Evolutionary conservation across 208 protist genomes (phyloP).

Genomic region (Wallacemonas sp.): DNA sequence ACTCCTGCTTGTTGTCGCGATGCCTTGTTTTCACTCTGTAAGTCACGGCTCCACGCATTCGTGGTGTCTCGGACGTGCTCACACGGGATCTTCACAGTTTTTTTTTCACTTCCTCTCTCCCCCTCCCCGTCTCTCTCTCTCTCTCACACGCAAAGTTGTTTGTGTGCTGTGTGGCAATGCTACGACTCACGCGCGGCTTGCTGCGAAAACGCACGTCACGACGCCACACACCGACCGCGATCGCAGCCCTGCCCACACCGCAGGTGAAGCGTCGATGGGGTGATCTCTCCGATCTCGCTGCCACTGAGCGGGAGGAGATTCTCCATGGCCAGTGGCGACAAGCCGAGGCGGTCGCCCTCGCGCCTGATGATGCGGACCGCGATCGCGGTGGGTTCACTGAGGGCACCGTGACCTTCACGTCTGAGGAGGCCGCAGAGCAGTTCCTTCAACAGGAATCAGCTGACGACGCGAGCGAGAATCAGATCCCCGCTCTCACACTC

Average conservation of each 20-base stretch:
- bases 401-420: slow-evolving; percentile 39
- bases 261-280: slow-evolving; percentile 33
- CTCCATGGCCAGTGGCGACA: slow-evolving; percentile 53
- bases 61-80: neutral
- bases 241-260: slow-evolving; percentile 34
- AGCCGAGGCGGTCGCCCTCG: slow-evolving; percentile 41
- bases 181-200: slow-evolving; percentile 8
- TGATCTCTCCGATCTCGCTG: slow-evolving; percentile 31
- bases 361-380: slow-evolving; percentile 36
- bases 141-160: neutral
- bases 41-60: neutral
- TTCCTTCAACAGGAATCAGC: slow-evolving; percentile 55
- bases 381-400: slow-evolving; percentile 46
- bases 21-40: too few relatives aligned
- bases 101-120: slow-evolving; percentile 1
- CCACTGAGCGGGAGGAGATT: slow-evolving; percentile 45
- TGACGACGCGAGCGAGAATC: slow-evolving; percentile 35
- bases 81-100: neutral
- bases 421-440: slow-evolving; percentile 54
- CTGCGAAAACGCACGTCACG: slow-evolving; percentile 15
- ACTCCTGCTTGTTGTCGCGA: slow-evolving; percentile 1
- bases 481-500: slow-evolving; percentile 48
- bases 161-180: too few relatives aligned
- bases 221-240: neutral
- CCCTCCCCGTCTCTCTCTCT: neutral